Conservation (phyloP, 2,329 filamentous ascomycete genomes). For the Alternaria sp. region DNA sequence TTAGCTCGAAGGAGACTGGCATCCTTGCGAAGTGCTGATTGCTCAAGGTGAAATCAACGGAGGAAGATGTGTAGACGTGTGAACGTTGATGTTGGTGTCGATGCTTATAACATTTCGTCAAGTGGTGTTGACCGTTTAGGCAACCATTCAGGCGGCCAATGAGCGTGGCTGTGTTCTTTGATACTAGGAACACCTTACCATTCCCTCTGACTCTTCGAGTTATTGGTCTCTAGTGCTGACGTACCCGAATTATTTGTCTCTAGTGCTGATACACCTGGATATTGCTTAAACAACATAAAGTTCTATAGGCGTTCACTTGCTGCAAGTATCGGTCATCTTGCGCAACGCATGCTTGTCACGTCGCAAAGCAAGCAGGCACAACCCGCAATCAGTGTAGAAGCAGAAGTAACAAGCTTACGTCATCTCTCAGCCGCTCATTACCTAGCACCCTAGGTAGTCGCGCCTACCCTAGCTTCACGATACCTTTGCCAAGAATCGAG, state of each 20-base stretch:
- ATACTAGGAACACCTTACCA: fast-evolving
- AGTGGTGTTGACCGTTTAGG: neutral
- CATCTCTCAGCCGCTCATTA: too few species aligned
- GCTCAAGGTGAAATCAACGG: too few species aligned
- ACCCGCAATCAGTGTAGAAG: neutral
- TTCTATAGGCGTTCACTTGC: neutral
- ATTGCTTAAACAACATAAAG: neutral
- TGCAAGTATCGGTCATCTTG: neutral
- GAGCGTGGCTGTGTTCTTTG: neutral
- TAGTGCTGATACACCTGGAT: neutral
- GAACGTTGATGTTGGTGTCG: neutral
- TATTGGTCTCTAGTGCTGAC: too few species aligned
- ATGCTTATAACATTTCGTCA: neutral
- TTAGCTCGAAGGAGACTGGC: neutral
- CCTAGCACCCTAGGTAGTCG: too few species aligned
- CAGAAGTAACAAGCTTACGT: neutral
- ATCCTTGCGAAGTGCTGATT: too few species aligned
- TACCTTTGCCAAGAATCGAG: fast-evolving
- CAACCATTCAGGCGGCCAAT: neutral
- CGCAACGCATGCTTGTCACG: neutral
- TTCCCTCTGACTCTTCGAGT: neutral
- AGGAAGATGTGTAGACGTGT: neutral
- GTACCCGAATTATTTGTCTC: neutral
- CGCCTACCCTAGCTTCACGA: neutral
- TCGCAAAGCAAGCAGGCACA: neutral